phyloP scores from a whole-genome alignment of 305 asterid species.

The Salvia sclarea region DNA sequence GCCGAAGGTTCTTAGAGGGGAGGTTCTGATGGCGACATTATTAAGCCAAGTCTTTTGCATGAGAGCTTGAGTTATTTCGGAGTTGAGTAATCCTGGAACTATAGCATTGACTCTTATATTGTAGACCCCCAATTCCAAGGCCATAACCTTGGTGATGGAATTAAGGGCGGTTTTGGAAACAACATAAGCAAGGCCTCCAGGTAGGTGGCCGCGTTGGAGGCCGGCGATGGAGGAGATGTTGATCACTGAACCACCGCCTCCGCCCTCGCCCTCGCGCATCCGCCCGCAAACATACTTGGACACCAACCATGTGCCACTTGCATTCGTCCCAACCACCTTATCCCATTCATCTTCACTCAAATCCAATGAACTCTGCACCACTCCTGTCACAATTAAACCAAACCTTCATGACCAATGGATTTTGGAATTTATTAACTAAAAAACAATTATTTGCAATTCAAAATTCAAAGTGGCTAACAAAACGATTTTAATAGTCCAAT shows the following conservation, averaged over 20 bases:
- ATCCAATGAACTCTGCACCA: constrained; percentile 48
- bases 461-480: too few species aligned
- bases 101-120: constrained; percentile 30
- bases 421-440: too few species aligned
- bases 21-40: too few species aligned
- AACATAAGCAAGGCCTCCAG: constrained; percentile 50
- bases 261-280: constrained; percentile 45
- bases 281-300: constrained; percentile 47
- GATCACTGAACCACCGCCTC: constrained; percentile 52
- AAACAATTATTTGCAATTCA: too few species aligned
- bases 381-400: constrained; percentile 32
- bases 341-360: constrained; percentile 59
- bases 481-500: too few species aligned
- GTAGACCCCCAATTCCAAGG: constrained; percentile 48
- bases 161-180: constrained; percentile 53
- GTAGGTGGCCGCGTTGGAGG: constrained; percentile 51
- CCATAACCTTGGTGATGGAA: constrained; percentile 53
- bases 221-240: constrained; percentile 62
- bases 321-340: constrained; percentile 39
- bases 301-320: constrained; percentile 61
- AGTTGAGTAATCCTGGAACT: too few species aligned
- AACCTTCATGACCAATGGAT: too few species aligned
- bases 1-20: too few species aligned
- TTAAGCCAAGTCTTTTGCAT: too few species aligned
- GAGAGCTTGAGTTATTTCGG: too few species aligned